Evolutionary conservation across 352 stramenopile species (phyloP), one percentile per base, ranked within the genome.

Genomic region (Phytophthora idaei): DNA sequence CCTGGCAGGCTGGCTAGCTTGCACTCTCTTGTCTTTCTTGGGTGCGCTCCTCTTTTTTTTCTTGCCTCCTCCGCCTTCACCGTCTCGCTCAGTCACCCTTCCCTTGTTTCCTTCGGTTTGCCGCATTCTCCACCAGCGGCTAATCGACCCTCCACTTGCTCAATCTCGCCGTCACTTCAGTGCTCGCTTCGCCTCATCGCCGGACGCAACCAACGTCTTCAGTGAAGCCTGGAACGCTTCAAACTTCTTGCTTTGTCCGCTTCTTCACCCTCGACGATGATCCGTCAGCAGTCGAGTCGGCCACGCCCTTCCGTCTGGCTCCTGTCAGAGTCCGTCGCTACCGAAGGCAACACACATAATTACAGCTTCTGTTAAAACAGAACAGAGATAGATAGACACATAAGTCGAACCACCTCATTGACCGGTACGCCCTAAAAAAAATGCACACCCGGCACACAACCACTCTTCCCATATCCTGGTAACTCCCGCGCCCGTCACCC

Each of bases 351-450:
- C 82, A 92, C 73, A 92, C 85, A 94, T 84, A 91, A 92, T 94
- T 94, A 94, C 83, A 94, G 81, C 85, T 92, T 92, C 86, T 94
- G 86, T 94, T 94, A 94, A 92, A 89, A 89, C 76, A 94, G 75
- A 93, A 90, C 76, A 90, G 59, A 90, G 65, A 84, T 80, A 73
- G 74, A 94, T 90, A 91, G 59, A 86, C 72, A 73, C 73, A 94
- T 92, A 91, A 92, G 84, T 94, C 83, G 83, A 90, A 85, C 81
- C 84, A 84, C 78, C 70, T 77, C 73, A 78, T 71, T 80, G 69
- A 74, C 71, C 71, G 62, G 59, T 63, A 79, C 55, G 73, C 77
- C 77, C 74, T 75, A 70, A 68, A 63, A 63, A 65, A 73, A 42
- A 63, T 64, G 29, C 64, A 76, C 51, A 80, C 59, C 69, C 27